Base-by-base conservation (phyloP, 139 green algal species). In the Medakamo hakoo region DNA sequence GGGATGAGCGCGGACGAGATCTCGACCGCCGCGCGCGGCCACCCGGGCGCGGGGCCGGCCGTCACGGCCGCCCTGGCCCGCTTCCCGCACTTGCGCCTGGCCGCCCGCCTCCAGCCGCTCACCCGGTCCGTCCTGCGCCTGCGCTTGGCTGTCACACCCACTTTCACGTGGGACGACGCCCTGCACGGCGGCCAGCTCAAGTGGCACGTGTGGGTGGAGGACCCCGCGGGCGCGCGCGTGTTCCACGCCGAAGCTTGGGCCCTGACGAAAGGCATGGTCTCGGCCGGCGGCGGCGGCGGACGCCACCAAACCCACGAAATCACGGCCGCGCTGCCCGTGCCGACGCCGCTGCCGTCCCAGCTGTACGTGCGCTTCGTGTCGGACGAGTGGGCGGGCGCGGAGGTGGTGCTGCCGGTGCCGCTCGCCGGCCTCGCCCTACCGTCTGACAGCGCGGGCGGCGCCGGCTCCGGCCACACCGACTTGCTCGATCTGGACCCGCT, bases 401-500 rank as follows among this genome's bases (percentile, higher is more conserved):
- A 92, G 68, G 70, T 76, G 0, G 58, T 80, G 27, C 71, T 88
- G 49, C 61, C 82, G 18, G 58, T 95, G 28, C 73, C 62, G 14
- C 88, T 95, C 68, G 67, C 79, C 58, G 74, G 75, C 3, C 78
- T 93, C n/a, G 80, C 88, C 14, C 80, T 95, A 62, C 87, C 86
- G n/a, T n/a, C n/a, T n/a, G n/a, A n/a, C n/a, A n/a, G n/a, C n/a
- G 2, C 68, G 91, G 63, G 72, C 65, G 49, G 68, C 80, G 70
- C 65, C 78, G 24, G 60, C 80, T n/a, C 75, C 85, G 70, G 71
- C 78, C 73, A 76, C 66, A 56, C 65, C 66, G 87, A 96, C 76
- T 84, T 99, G 40, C 82, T 98, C 55, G 84, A 97, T 68, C 73
- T 99, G 63, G 78, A 92, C 57, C 93, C 93, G 4, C 78, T 99